Conservation (phyloP, 2,329 filamentous ascomycete species). For the Colletotrichum eremochloae region DNA sequence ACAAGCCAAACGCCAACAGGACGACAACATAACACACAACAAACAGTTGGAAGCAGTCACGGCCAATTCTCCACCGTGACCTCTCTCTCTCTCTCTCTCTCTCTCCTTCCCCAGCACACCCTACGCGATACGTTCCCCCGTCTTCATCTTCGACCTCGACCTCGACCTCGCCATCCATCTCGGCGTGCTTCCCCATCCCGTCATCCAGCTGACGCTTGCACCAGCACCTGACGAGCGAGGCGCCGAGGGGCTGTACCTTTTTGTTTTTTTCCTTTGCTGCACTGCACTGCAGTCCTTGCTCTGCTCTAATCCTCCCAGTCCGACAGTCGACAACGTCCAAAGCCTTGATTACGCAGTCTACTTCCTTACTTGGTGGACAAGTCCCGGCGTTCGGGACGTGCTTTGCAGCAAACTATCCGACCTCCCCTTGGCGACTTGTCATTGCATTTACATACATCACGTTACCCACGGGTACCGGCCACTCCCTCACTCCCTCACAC, state of each 20-base stretch:
- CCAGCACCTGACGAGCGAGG: constrained; percentile 26
- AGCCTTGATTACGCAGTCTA: neutral
- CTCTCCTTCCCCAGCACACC: no score
- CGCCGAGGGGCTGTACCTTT: constrained; percentile 38
- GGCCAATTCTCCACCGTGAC: neutral
- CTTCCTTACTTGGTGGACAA: neutral
- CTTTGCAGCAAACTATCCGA: constrained; percentile 24
- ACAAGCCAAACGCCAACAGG: neutral
- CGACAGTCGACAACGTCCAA: neutral
- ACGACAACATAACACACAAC: neutral
- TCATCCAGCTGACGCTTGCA: constrained; percentile 9
- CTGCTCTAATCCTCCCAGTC: neutral
- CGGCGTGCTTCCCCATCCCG: neutral
- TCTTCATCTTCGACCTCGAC: constrained; percentile 10
- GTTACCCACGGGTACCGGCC: constrained; percentile 32
- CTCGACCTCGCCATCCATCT: constrained; percentile 4
- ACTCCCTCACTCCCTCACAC: neutral
- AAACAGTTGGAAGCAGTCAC: neutral
- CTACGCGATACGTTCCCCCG: neutral
- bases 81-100: no score
- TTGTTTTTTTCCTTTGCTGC: neutral
- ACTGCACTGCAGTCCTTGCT: constrained; percentile 6
- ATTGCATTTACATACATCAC: neutral
- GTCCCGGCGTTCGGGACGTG: constrained; percentile 26
- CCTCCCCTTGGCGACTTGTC: constrained; percentile 7